phyloP scores from a whole-genome alignment of 352 stramenopile species.

The Pilasporangium apinafurcum region DNA sequence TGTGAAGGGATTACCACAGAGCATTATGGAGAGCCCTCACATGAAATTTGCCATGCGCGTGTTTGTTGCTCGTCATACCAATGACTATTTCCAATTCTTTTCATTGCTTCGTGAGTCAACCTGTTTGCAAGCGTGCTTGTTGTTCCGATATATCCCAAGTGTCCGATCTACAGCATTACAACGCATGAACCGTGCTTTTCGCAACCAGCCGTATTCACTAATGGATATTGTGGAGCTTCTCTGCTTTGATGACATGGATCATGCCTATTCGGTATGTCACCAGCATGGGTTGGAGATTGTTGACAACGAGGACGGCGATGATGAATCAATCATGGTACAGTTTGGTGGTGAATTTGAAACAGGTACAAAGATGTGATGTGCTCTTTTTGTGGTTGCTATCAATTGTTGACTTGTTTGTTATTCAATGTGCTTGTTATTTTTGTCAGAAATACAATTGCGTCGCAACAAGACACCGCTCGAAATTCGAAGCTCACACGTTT shows the following conservation, averaged over 20 bases:
- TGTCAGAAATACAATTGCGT: slow-evolving; percentile 54
- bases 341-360: slow-evolving; percentile 78
- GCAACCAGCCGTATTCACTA: slow-evolving; percentile 63
- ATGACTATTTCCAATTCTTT: slow-evolving; percentile 84
- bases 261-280: slow-evolving; percentile 53
- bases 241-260: slow-evolving; percentile 80
- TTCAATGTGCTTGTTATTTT: not conserved
- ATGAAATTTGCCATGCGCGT: slow-evolving; percentile 85
- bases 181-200: slow-evolving; percentile 74
- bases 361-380: slow-evolving; percentile 34
- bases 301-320: slow-evolving; percentile 38
- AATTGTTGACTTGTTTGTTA: not conserved
- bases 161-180: slow-evolving; percentile 67
- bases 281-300: slow-evolving; percentile 62
- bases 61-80: slow-evolving; percentile 80
- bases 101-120: slow-evolving; percentile 62
- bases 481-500: slow-evolving; percentile 51
- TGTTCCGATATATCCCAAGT: slow-evolving; percentile 78
- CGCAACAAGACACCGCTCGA: slow-evolving; percentile 61
- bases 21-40: slow-evolving; percentile 56
- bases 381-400: not conserved
- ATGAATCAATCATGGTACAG: slow-evolving; percentile 37
- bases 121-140: slow-evolving; percentile 76
- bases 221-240: slow-evolving; percentile 52
- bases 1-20: slow-evolving; percentile 59